Conservation (phyloP, 176 grass and related monocot species). For the Cenchrus americanus region DNA sequence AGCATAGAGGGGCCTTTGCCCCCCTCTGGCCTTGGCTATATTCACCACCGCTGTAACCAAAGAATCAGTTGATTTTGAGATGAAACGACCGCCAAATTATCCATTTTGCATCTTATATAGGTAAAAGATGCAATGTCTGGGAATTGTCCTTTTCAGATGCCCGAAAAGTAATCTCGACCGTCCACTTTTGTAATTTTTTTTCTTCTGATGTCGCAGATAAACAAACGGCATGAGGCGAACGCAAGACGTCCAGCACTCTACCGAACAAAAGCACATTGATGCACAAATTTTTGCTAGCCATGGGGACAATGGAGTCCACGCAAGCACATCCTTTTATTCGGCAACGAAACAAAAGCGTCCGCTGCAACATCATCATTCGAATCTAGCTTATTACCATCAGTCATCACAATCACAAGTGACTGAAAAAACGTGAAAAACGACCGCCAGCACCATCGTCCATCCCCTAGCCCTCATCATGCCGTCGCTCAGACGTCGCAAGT, state of each 20-base stretch:
- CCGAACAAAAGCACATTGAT: no score
- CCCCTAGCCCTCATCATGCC: no score
- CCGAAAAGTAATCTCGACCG: no score
- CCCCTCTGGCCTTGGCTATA: no score
- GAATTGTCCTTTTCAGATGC: no score
- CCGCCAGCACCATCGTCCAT: not conserved
- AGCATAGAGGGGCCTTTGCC: no score
- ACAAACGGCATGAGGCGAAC: not conserved
- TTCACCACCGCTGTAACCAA: no score
- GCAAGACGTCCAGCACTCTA: not conserved
- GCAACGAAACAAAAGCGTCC: not conserved
- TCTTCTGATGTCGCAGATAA: not conserved
- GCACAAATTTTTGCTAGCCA: not conserved
- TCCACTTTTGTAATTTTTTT: not conserved
- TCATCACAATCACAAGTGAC: not conserved
- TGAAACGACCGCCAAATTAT: no score
- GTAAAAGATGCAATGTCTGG: no score
- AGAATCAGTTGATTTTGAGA: no score
- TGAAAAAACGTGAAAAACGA: not conserved
- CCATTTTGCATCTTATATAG: no score
- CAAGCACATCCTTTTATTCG: conserved; percentile 5
- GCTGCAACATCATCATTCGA: not conserved
- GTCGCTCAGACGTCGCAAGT: conserved; percentile 41
- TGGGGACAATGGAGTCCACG: conserved; percentile 1
- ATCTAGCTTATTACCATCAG: conserved; percentile 19